Conservation (phyloP, 2,329 filamentous ascomycete genomes). For the Tolypocladium ophioglossoides region DNA sequence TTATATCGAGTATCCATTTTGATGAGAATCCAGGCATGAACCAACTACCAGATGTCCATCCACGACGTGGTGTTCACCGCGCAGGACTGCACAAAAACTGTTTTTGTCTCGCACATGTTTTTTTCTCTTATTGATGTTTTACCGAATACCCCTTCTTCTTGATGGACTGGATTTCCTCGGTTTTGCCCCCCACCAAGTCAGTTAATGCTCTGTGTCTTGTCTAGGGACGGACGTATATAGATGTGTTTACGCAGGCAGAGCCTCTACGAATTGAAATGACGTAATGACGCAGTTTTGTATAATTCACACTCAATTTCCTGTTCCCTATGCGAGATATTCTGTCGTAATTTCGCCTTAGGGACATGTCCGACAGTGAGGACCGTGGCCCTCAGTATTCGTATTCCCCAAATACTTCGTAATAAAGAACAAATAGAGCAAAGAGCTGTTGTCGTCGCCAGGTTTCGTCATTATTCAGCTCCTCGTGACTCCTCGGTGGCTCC, state of each 20-base stretch:
- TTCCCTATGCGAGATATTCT: neutral
- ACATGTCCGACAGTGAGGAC: no score
- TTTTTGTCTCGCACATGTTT: neutral
- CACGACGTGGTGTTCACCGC: neutral
- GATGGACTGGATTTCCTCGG: neutral
- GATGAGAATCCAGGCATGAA: neutral
- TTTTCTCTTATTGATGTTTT: neutral
- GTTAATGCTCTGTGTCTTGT: no score
- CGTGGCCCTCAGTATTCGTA: neutral
- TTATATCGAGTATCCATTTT: neutral
- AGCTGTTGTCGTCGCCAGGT: neutral
- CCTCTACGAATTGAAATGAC: neutral
- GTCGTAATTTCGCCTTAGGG: neutral
- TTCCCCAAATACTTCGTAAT: neutral
- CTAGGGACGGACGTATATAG: neutral
- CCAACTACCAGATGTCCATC: neutral
- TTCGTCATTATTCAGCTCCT: neutral
- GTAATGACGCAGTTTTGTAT: neutral
- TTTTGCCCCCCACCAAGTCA: neutral
- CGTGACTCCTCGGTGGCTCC: neutral
- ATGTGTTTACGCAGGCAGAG: neutral
- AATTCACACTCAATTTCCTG: neutral
- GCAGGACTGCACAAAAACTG: no score
- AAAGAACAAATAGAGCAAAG: neutral
- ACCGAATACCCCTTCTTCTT: neutral